Base-by-base conservation (phyloP, 2,329 filamentous ascomycete species). In the Colletotrichum lentis region DNA sequence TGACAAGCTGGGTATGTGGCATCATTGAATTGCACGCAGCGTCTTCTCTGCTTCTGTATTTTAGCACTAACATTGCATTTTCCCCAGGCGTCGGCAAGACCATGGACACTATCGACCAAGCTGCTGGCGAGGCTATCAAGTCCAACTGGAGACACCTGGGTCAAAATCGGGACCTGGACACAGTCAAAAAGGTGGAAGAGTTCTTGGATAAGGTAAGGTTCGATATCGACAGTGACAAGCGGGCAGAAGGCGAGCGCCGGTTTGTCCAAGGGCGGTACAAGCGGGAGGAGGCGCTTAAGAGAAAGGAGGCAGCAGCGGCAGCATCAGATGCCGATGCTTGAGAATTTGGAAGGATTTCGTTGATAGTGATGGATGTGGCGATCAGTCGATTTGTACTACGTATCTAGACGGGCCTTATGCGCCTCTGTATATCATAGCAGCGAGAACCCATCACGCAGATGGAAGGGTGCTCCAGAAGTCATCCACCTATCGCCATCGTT, bases 141-240 rank as follows among this genome's bases (percentile, higher is more conserved):
- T 74, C 79, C 6, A 83, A 85, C 73, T 90, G 87, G 85, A 78
- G 81, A 22, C 82, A 87, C 64, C 79, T 90, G 18, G 86, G 83
- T 18, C 83, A 86, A 71, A 81, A 81, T 70, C 84, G 83, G 74
- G 79, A 80, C 20, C 73, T 83, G 16, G 82, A 83, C 43, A 85
- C 83, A 7, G 79, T 84, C 7, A 81, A 86, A 69, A 85, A 86
- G 75, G 82, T 88, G 24, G 83, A 88, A 73, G 85, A 89, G 74
- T 75, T 88, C 43, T 79, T 90, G 62, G 84, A 81, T 62, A 82
- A 78, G 65, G 81, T 86, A 73, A 82, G 82, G 64, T 84, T 84
- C 73, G 81, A 76, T 20, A 56, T 43, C 37, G 62, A 69, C 44
- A 69, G 66, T 31, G 62, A 50, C 20, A 69, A 61, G 39, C 55